These are phyloP conservation scores for Phytopythium mirpurense DNA, from an alignment of 352 stramenopile genomes.

Conservation along the genomic window DNA sequence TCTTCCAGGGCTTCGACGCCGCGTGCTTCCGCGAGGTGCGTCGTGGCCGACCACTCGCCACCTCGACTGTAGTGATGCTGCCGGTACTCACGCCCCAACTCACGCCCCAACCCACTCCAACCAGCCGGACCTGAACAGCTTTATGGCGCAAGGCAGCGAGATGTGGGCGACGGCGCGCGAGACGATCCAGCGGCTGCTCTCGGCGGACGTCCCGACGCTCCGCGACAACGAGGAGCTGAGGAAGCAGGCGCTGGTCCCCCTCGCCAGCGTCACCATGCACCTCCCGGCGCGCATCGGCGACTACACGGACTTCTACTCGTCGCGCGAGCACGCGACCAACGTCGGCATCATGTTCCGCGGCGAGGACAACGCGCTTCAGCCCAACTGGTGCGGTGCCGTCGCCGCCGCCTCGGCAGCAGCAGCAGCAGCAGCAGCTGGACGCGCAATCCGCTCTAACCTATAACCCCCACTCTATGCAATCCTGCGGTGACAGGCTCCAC, in stretches of 20 bases:
- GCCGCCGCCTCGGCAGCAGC: no score
- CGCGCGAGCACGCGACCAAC: constrained; percentile 95
- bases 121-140: constrained; percentile 86
- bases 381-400: constrained; percentile 80
- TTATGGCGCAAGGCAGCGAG: constrained; percentile 87
- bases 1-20: constrained; percentile 84
- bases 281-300: constrained; percentile 93
- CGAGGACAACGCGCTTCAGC: constrained; percentile 95
- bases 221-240: constrained; percentile 75
- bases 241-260: constrained; percentile 72
- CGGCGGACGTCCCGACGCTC: constrained; percentile 60
- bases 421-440: no score
- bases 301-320: constrained; percentile 98
- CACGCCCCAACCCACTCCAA: neutral
- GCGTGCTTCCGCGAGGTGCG: constrained; percentile 68
- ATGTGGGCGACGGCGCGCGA: constrained; percentile 86
- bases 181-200: constrained; percentile 86
- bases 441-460: no score
- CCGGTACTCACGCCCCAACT: no score
- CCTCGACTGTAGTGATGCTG: no score
- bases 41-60: no score
- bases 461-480: no score
- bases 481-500: constrained; percentile 63
- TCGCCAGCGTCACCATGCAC: constrained; percentile 83
- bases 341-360: constrained; percentile 92